Evolutionary conservation across 108 stramenopile genomes (phyloP).

Genomic region (Cyclotella cryptica): DNA sequence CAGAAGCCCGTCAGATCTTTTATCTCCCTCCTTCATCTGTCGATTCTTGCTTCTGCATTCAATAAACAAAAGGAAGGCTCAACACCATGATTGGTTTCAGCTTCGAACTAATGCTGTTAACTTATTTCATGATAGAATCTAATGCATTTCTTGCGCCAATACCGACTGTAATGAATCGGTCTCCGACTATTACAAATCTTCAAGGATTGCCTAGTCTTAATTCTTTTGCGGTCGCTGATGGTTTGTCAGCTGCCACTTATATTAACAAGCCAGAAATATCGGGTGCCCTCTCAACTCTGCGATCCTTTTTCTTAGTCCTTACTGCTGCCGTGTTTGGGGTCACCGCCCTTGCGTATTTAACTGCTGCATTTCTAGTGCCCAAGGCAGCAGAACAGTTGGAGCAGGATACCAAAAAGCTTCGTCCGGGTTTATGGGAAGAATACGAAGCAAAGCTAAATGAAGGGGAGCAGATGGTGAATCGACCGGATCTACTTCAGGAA

Average conservation of each 20-base stretch:
- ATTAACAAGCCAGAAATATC: constrained; percentile 10
- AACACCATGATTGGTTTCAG: not conserved
- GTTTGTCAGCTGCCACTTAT: constrained; percentile 41
- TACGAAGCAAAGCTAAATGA: constrained; percentile 45
- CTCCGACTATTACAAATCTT: not conserved
- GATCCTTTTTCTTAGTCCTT: constrained; percentile 48
- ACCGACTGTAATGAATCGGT: not conserved
- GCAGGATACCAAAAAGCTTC: constrained; percentile 38
- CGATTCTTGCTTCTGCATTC: no score
- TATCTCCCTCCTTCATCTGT: no score
- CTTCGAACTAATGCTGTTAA: not conserved
- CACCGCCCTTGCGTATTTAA: constrained; percentile 39
- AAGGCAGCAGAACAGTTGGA: constrained; percentile 49
- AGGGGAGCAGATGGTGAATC: constrained; percentile 32
- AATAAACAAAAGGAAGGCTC: no score
- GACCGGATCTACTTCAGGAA: constrained; percentile 48
- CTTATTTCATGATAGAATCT: not conserved
- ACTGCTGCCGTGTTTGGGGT: constrained; percentile 43
- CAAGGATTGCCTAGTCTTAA: not conserved
- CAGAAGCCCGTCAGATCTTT: no score
- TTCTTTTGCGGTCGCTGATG: constrained; percentile 38
- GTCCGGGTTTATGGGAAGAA: constrained; percentile 43
- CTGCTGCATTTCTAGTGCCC: constrained; percentile 41
- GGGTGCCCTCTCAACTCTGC: constrained; percentile 39
- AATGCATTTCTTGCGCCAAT: constrained; percentile 31